Evolutionary conservation across 2,329 filamentous ascomycete genomes (phyloP).

Genomic region (Xylaria sp.): DNA sequence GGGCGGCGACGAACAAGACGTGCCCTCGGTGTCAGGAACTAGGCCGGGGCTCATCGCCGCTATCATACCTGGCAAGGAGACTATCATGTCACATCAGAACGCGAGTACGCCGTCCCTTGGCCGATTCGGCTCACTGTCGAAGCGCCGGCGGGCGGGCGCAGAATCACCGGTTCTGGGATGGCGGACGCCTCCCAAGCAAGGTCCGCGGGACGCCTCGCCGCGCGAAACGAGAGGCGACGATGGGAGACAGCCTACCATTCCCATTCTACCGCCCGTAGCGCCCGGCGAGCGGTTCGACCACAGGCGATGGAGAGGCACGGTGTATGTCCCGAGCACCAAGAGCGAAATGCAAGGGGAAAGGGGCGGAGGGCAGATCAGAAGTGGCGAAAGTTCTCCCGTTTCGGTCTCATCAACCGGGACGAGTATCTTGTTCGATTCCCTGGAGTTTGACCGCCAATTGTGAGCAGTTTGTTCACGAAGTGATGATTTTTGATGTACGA

Average conservation of each 20-base stretch:
- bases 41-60: no score
- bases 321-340: constrained; percentile 3
- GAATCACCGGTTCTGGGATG: constrained; percentile 24
- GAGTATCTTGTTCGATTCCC: constrained; percentile 28
- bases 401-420: constrained; percentile 32
- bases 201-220: background rate
- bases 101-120: constrained; percentile 20
- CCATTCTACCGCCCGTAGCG: constrained; percentile 25
- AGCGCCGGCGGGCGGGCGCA: background rate
- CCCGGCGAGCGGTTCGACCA: constrained; percentile 27
- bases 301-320: constrained; percentile 19
- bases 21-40: no score
- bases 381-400: constrained; percentile 1
- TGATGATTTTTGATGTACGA: no score
- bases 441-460: constrained; percentile 16
- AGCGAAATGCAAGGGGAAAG: background rate
- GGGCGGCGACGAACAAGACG: background rate
- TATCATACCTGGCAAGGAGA: no score
- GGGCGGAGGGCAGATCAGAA: background rate
- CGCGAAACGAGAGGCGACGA: background rate
- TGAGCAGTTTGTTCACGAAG: background rate
- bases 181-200: background rate
- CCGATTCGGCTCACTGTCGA: constrained; percentile 18
- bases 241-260: background rate
- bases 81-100: constrained; percentile 11